A percentile compares a stretch with the other conserved stretches of the same genome.
Evolutionary conservation across 805 yeast species (phyloP).

Genomic region (Hanseniaspora jakobsenii): DNA sequence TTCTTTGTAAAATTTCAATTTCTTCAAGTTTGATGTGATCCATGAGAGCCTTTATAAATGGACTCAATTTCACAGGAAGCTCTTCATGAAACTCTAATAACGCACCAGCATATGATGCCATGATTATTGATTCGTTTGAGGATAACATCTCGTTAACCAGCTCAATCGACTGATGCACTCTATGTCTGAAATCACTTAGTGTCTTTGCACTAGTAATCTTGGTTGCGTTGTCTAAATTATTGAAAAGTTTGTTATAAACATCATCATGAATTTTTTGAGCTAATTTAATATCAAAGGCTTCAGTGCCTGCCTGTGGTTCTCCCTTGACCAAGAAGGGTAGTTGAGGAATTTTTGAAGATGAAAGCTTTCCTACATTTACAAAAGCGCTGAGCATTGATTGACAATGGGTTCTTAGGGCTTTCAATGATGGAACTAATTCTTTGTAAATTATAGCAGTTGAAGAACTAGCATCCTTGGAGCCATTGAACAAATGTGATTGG

Average conservation of each 20-base stretch:
- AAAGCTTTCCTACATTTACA: constrained; percentile 60
- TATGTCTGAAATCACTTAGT: constrained; percentile 63
- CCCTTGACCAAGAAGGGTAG: constrained; percentile 88
- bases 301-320: constrained; percentile 85
- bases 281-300: constrained; percentile 69
- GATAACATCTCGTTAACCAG: constrained; percentile 48
- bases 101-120: constrained; percentile 70
- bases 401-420: constrained; percentile 78
- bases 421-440: constrained; percentile 76
- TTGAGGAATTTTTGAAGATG: constrained; percentile 61
- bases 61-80: constrained; percentile 79
- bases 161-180: constrained; percentile 52
- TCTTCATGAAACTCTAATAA: constrained; percentile 40
- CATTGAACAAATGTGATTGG: constrained; percentile 13
- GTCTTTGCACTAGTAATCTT: constrained; percentile 61
- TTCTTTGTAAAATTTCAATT: constrained; percentile 48
- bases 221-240: constrained; percentile 51
- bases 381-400: constrained; percentile 69
- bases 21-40: constrained; percentile 77
- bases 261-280: constrained; percentile 61
- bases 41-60: constrained; percentile 81
- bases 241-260: constrained; percentile 53
- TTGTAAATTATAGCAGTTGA: constrained; percentile 29
- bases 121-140: constrained; percentile 45
- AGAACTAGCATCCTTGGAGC: not conserved